A percentile compares a stretch with the other conserved stretches of the same genome.
Evolutionary conservation across 202 grass and related monocot species (phyloP).

Genomic region (Panicum hallii): DNA sequence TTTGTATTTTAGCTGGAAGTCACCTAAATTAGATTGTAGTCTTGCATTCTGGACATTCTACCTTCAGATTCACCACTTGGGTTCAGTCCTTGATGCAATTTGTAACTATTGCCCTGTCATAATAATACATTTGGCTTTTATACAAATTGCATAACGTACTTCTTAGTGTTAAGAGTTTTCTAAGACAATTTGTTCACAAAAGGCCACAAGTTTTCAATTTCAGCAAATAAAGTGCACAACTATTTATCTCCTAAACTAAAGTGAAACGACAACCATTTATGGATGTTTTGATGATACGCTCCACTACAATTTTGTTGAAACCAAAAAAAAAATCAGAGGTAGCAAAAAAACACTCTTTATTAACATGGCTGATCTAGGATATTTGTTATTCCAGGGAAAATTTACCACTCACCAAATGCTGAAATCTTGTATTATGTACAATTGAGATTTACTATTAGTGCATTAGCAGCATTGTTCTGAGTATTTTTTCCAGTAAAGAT

Average conservation of each 20-base stretch:
- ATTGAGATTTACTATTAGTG: background rate
- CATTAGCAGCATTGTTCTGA: background rate
- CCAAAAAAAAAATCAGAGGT: background rate
- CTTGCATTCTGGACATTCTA: background rate
- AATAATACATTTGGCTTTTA: background rate
- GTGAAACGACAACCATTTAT: background rate
- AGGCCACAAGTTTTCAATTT: background rate
- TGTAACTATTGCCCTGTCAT: background rate
- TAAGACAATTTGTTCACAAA: background rate
- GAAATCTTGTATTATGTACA: background rate
- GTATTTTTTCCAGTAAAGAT: background rate
- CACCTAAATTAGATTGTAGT: background rate
- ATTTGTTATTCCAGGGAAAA: background rate
- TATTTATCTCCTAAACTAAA: conserved; percentile 32
- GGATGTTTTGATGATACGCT: background rate
- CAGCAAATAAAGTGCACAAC: background rate
- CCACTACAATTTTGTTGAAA: background rate
- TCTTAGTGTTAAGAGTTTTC: background rate
- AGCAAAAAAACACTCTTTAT: background rate
- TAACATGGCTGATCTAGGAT: background rate
- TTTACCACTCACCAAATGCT: background rate
- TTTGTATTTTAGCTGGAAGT: background rate
- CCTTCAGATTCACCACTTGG: background rate
- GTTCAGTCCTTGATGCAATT: background rate
- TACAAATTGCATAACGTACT: background rate